A percentile compares a stretch with the other conserved stretches of the same genome.
Evolutionary conservation across 2,329 filamentous ascomycete genomes (phyloP).

Genomic region (Colletotrichum graminicola): DNA sequence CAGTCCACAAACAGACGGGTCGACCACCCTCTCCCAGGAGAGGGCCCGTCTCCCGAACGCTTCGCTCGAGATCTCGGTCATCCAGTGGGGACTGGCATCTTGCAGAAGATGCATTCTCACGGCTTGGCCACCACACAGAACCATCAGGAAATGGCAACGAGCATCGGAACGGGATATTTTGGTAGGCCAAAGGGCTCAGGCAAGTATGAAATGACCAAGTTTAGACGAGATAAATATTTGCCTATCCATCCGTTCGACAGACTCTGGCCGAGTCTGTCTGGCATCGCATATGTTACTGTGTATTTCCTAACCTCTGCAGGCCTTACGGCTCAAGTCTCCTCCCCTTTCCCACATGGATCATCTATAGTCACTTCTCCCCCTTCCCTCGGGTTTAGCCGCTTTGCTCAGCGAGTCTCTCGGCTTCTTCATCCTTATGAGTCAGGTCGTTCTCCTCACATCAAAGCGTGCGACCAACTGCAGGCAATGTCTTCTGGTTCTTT

Average conservation of each 20-base stretch:
- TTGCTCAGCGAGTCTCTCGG: constrained; percentile 2
- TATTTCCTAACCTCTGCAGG: constrained; percentile 22
- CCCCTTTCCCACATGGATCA: background rate
- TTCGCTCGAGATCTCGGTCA: background rate
- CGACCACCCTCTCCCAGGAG: background rate
- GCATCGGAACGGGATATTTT: background rate
- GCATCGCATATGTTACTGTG: constrained; percentile 28
- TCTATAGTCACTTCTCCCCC: constrained; percentile 21
- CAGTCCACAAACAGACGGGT: background rate
- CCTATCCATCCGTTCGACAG: constrained; percentile 28
- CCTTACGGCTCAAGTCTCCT: constrained; percentile 15
- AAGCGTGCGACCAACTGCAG: background rate
- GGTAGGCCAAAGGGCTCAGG: background rate
- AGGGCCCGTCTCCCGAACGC: background rate
- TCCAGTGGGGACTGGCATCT: background rate
- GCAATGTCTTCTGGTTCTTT: constrained; percentile 3
- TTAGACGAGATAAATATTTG: constrained; percentile 31
- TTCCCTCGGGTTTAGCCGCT: background rate
- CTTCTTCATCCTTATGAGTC: constrained; percentile 6
- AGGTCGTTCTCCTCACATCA: background rate
- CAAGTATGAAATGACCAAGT: background rate
- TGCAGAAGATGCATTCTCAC: background rate
- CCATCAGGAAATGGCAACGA: background rate
- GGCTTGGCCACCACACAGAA: background rate
- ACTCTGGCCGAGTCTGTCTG: constrained; percentile 14